Evolutionary conservation across 2,329 filamentous ascomycete genomes (phyloP), one percentile per base, ranked within the genome.

Genomic region (Aulographum hederae): DNA sequence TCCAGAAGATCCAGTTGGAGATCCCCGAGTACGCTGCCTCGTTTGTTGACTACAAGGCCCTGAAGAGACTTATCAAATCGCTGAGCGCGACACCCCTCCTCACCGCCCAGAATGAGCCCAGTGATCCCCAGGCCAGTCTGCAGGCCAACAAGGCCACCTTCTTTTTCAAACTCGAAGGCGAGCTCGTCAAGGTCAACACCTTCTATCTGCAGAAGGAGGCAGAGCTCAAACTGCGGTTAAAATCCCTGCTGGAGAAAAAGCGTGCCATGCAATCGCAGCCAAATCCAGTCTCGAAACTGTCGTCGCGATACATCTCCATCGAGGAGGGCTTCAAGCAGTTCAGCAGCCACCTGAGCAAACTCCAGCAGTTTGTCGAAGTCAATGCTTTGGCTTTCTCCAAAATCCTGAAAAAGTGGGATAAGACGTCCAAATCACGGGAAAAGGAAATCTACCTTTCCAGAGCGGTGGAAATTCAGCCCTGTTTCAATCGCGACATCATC

Each of bases 41-140:
- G 58, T 98, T 98, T 53, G 85, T 95, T 46, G 94, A 98, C 60
- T 98, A 98, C 65, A 98, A 98, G 62, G 85, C 84, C 37, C 66
- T 98, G 45, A 98, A 98, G 60, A 95, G 95, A 86, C 80, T 95
- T 59, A 98, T 95, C 64, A 95, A 95, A 58, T 89, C 89, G 59
- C 73, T 95, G 45, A 93, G 85, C 48, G 81, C 84, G 37, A 95
- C 85, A 33, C 85, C 86, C 31, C 75, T 77, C 19, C 70, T 94
- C 39, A 69, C 69, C 35, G 72, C 86, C 18, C 79, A 86, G 53
- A 74, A 75, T 58, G 75, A 77, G 39, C 45, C 51, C 35, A 44
- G 46, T 33, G 84, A 94, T 52, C 74, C 84, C n/a, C 85, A 92
- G 57, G 73, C 77, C 31, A 78, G 84, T 28, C 65, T 95, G 31